Evolutionary conservation across 2,329 filamentous ascomycete species (phyloP).

Genomic region (Ambrosiella xylebori): DNA sequence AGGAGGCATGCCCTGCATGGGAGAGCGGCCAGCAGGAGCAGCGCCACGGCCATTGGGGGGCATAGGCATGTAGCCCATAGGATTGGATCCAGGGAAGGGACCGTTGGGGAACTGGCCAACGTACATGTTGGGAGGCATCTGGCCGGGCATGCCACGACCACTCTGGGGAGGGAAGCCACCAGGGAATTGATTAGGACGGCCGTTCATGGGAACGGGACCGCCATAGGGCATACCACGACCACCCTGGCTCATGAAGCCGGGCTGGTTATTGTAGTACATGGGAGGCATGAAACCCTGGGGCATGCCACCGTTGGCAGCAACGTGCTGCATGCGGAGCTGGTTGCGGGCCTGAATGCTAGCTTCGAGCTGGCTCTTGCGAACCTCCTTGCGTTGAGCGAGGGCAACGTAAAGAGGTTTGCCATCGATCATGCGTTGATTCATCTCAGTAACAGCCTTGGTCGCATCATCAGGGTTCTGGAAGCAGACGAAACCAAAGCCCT

Average conservation of each 20-base stretch:
- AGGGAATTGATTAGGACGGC: constrained; percentile 74
- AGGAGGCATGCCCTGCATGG: constrained; percentile 58
- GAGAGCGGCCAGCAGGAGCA: constrained; percentile 50
- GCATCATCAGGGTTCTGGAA: constrained; percentile 99
- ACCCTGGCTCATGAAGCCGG: constrained; percentile 51
- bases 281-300: constrained; percentile 74
- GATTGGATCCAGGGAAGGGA: constrained; percentile 63
- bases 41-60: constrained; percentile 42
- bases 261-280: constrained; percentile 63
- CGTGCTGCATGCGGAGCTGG: constrained; percentile 96
- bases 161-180: constrained; percentile 70
- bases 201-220: constrained; percentile 51
- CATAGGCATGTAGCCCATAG: constrained; percentile 71
- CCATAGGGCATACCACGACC: constrained; percentile 51
- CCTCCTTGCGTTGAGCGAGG: constrained; percentile 96
- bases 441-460: constrained; percentile 96
- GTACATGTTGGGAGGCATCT: constrained; percentile 78
- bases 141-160: constrained; percentile 71
- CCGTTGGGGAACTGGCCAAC: constrained; percentile 58
- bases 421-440: constrained; percentile 99
- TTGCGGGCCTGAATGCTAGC: constrained; percentile 98
- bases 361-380: constrained; percentile 97
- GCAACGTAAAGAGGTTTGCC: constrained; percentile 96
- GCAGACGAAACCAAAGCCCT: constrained; percentile 99
- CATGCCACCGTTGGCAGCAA: constrained; percentile 77